phyloP scores from a whole-genome alignment of 2,329 filamentous ascomycete genomes.

The Byssoonygena ceratinophila region DNA sequence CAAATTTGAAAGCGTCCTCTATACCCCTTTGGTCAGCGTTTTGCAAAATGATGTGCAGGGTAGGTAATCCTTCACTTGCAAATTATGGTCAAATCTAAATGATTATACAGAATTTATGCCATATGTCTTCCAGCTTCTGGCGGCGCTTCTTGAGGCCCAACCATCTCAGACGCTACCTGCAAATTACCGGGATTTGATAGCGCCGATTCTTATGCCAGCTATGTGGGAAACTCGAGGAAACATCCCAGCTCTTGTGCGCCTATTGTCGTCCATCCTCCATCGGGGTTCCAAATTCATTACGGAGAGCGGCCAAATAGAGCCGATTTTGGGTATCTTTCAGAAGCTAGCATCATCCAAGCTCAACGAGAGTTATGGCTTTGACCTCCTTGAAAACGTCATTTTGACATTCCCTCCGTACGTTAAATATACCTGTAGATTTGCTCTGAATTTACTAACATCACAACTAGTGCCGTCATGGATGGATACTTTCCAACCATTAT shows the following conservation, averaged over 20 bases:
- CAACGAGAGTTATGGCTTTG: slow-evolving; percentile 77
- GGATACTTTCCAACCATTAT: slow-evolving; percentile 71
- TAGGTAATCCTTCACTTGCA: slow-evolving; percentile 33
- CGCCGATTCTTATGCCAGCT: slow-evolving; percentile 64
- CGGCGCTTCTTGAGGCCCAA: slow-evolving; percentile 78
- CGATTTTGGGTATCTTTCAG: slow-evolving; percentile 91
- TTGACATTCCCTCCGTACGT: slow-evolving; percentile 61
- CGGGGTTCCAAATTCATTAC: slow-evolving; percentile 63
- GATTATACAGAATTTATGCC: slow-evolving; percentile 67
- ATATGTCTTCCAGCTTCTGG: slow-evolving; percentile 92
- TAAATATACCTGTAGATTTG: neutral
- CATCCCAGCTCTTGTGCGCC: slow-evolving; percentile 75
- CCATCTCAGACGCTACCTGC: slow-evolving; percentile 65
- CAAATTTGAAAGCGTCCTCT: slow-evolving; percentile 69
- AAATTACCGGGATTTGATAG: slow-evolving; percentile 69
- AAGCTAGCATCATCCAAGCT: slow-evolving; percentile 71
- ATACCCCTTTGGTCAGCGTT: slow-evolving; percentile 70
- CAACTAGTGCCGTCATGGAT: slow-evolving; percentile 51
- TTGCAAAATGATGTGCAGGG: slow-evolving; percentile 72
- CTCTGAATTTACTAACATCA: neutral
- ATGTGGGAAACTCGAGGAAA: slow-evolving; percentile 92
- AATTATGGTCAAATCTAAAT: slow-evolving; percentile 19
- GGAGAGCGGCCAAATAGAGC: slow-evolving; percentile 69
- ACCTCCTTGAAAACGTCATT: slow-evolving; percentile 74
- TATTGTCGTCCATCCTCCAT: slow-evolving; percentile 74